Base-by-base conservation (phyloP, 2,329 filamentous ascomycete species). In the Penicillium sumatraense region DNA sequence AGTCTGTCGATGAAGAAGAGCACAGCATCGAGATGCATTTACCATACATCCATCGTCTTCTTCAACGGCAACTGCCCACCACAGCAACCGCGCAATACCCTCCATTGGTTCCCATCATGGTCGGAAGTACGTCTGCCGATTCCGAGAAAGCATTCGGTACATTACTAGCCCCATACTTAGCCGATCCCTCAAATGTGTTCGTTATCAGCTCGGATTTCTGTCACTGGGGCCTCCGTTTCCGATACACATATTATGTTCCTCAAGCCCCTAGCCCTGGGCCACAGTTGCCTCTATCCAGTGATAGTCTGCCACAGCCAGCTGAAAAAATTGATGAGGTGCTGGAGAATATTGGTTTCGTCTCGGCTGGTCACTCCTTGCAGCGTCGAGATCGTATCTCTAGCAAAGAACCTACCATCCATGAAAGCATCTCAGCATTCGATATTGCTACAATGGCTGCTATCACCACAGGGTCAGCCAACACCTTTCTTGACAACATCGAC, bases 21-120 rank as follows among this genome's bases (percentile, higher is more conserved):
- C 95, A 99, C 75, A 96, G 91, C 49, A 83, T 98, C 1, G 95
- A 99, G 78, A 96, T 99, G 89, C 95, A 99, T 65, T 81, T 98
- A 8, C 93, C 95, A 0, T 97, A 96, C 69, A 89, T 98, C 60
- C 93, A 92, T 80, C 92, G 93, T 70, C 86, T 90, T 50, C 81
- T 88, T 6, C 82, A 82, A 54, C 76, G 78, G 71, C 83, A 76
- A 31, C 74, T 73, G 55, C 77, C 74, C 2, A 83, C 84, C 58
- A 75, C 74, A 0, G 75, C 79, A 0, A 68, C 76, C 0, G 75
- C 82, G 1, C 68, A 82, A 3, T 90, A 89, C 64, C 91, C 93
- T 0, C 83, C 82, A 6, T 82, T 99, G 3, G 83, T 97, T 0
- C 95, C 95, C 0, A 88, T 99, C 50, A 84, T 99, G 65, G 81